These are phyloP conservation scores for Neopestalotiopsis clavispora DNA, from an alignment of 2,329 filamentous ascomycete genomes.

Conservation along the genomic window DNA sequence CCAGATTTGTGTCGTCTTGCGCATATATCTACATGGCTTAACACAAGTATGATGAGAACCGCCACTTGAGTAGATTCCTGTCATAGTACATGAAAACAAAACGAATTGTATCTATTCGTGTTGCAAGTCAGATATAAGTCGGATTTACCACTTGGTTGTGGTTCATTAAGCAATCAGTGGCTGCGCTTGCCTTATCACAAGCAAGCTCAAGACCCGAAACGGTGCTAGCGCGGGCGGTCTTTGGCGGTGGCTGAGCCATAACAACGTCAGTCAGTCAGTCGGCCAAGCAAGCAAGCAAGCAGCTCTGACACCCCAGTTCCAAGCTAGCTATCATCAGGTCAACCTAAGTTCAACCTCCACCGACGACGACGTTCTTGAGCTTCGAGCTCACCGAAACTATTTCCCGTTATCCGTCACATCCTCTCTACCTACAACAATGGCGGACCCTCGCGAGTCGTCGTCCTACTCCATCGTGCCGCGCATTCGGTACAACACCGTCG, in stretches of 20 bases:
- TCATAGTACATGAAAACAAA: too few relatives aligned
- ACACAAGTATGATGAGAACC: too few relatives aligned
- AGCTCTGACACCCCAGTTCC: slow-evolving; percentile 9
- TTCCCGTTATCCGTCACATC: slow-evolving; percentile 13
- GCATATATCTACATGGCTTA: not conserved
- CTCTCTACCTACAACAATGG: slow-evolving; percentile 43
- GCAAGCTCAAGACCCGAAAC: not conserved
- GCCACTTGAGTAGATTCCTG: too few relatives aligned
- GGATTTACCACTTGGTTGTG: not conserved
- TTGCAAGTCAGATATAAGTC: too few relatives aligned
- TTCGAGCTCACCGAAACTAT: slow-evolving; percentile 18
- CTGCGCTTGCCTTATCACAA: not conserved
- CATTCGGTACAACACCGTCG: slow-evolving; percentile 96
- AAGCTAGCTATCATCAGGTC: slow-evolving; percentile 10
- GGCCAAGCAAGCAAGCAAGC: not conserved
- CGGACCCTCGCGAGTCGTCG: slow-evolving; percentile 62
- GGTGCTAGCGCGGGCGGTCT: slow-evolving; percentile 11
- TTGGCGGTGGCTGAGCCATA: slow-evolving; percentile 9
- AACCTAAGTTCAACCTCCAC: slow-evolving; percentile 12
- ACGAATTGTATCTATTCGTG: too few relatives aligned
- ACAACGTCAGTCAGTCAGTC: slow-evolving; percentile 15
- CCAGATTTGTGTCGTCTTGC: not conserved
- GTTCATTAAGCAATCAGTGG: not conserved
- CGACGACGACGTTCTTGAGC: slow-evolving; percentile 18
- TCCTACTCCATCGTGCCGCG: slow-evolving; percentile 65